These are phyloP conservation scores for Penicillium manginii DNA, from an alignment of 495 filamentous ascomycete genomes.

Conservation along the genomic window DNA sequence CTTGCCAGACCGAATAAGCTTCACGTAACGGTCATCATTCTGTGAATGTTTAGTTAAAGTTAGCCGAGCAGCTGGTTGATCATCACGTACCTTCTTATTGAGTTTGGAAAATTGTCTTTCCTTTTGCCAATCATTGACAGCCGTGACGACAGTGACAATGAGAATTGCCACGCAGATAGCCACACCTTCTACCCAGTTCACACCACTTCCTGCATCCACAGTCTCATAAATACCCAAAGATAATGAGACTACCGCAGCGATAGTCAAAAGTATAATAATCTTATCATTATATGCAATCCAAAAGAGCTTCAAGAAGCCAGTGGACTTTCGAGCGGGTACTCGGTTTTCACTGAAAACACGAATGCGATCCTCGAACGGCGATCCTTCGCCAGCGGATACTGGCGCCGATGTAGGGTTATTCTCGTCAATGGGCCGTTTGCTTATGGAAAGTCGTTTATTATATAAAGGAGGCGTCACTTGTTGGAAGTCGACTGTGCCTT, in stretches of 20 bases:
- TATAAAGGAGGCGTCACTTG: conserved; percentile 51
- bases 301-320: conserved; percentile 71
- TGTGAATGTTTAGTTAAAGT: conserved; percentile 26
- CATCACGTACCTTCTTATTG: conserved; percentile 61
- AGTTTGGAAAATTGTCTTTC: conserved; percentile 79
- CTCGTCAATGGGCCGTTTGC: conserved; percentile 14
- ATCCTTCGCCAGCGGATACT: conserved; percentile 22
- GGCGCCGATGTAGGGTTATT: conserved; percentile 6
- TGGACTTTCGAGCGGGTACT: conserved; percentile 73
- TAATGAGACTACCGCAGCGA: conserved; percentile 73
- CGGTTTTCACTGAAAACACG: conserved; percentile 75
- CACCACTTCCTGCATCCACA: conserved; percentile 45
- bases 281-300: conserved; percentile 91
- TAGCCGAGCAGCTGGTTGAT: neutral
- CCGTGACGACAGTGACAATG: conserved; percentile 76
- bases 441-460: conserved; percentile 16
- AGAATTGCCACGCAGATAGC: conserved; percentile 77
- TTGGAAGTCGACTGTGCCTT: conserved; percentile 62
- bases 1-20: conserved; percentile 76
- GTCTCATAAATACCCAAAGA: conserved; percentile 74
- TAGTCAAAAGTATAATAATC: conserved; percentile 74
- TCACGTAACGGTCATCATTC: conserved; percentile 81
- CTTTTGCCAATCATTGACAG: conserved; percentile 78
- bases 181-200: conserved; percentile 82
- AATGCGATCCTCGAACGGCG: conserved; percentile 65